Base-by-base conservation (phyloP, 495 filamentous ascomycete genomes). In the Tricharina praecox region DNA sequence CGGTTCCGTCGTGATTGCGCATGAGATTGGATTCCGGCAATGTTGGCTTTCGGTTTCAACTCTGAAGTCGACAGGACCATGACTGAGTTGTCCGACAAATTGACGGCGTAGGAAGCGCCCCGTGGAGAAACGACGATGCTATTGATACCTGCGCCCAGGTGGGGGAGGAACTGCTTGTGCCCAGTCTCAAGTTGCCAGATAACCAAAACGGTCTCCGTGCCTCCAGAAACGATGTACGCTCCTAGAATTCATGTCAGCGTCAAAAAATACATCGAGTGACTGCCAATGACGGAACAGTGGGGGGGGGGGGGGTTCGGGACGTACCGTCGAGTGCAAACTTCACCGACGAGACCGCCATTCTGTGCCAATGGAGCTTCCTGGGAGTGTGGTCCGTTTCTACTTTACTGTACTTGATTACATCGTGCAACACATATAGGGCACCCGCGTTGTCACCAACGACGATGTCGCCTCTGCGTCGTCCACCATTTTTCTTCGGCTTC, bases 161-260 rank as follows among this genome's bases (percentile, higher is more conserved):
- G 86, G 1, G 90, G 90, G 5, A 99, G 65, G 60, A 73, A 81
- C 54, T 88, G 78, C 53, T 74, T 75, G 50, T 76, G 75, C 24
- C 76, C 76, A 1, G 88, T 94, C 50, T 90, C 84, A 16, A 96
- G 64, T 61, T 99, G 90, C 86, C 87, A 99, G n/a, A 94, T 64
- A 13, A 95, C 82, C 40, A 99, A 66, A 3, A 90, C 85, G 0
- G 84, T 85, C 63, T 96, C 90, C 10, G 75, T 71, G 8, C 90
- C 92, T 49, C 90, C 90, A 33, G 90, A 96, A 25, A 97, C 78
- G 25, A 96, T 62, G 59, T 97, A 97, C 55, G 94, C 88, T n/a
- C 87, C 86, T 94, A 45, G 18, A 44, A n/a, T n/a, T 50, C 56
- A 35, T 18, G 46, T 5, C 18, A 42, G 48, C 36, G 15, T n/a